Evolutionary conservation across 2,329 filamentous ascomycete genomes (phyloP).

Genomic region (Ceratocystis papillata): DNA sequence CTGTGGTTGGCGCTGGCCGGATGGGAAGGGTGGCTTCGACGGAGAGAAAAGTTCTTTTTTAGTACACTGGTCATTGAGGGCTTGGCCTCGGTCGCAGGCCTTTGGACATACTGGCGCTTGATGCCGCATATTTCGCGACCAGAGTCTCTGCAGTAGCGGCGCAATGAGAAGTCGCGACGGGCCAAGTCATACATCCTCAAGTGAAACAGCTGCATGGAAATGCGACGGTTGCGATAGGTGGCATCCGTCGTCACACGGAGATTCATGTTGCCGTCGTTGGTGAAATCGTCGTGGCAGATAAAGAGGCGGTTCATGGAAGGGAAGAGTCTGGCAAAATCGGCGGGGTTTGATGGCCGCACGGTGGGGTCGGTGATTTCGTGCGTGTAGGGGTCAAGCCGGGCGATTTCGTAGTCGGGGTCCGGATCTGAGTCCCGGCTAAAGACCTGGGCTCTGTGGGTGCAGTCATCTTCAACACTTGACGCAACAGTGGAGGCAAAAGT

Average conservation of each 20-base stretch:
- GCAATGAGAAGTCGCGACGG: constrained; percentile 76
- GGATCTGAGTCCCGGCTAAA: constrained; percentile 24
- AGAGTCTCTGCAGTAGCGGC: constrained; percentile 84
- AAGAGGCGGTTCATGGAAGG: constrained; percentile 70
- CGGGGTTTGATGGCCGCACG: constrained; percentile 64
- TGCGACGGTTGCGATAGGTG: constrained; percentile 52
- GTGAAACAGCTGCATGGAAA: constrained; percentile 73
- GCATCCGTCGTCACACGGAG: constrained; percentile 68
- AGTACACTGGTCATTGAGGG: constrained; percentile 20
- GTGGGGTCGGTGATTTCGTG: constrained; percentile 53
- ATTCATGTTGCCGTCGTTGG: constrained; percentile 92
- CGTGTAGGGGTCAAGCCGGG: constrained; percentile 47
- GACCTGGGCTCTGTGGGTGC: background rate
- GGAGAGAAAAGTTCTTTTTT: constrained; percentile 18
- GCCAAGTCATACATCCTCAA: constrained; percentile 87
- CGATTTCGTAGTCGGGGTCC: constrained; percentile 34
- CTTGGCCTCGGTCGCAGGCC: constrained; percentile 2
- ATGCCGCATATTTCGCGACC: constrained; percentile 87
- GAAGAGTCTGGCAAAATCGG: constrained; percentile 75
- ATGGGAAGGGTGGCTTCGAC: constrained; percentile 11
- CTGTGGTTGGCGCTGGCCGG: constrained; percentile 1
- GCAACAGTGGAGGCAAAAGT: constrained; percentile 68
- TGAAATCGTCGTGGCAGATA: constrained; percentile 83
- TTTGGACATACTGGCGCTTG: constrained; percentile 54
- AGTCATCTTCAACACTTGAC: constrained; percentile 47